Evolutionary conservation across 345 rosid species (phyloP), one percentile per base, ranked within the genome.

Genomic region (Dipteronia sinensis): DNA sequence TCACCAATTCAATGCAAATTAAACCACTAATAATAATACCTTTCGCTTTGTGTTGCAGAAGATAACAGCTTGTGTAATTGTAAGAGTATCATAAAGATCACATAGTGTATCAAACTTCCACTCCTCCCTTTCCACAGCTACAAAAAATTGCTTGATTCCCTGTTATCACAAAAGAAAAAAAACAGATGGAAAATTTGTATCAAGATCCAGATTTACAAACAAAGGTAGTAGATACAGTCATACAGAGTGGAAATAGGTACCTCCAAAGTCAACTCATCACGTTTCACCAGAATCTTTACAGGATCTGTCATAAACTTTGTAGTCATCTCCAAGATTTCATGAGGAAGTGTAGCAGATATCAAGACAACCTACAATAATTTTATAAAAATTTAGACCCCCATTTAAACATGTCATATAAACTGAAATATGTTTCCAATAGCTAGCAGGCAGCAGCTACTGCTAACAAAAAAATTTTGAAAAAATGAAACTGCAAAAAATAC

Each of bases 31-130:
- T n/a, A 64, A 49, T 6, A 58, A 56, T 85, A 96, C 98, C 98
- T 96, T 96, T 78, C 95, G 81, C 85, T 94, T 96, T 8, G 97
- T 96, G 85, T 94, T 96, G 93, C 98, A 96, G 87, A 96, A 96
- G 69, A 96, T 94, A 86, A 96, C 97, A 78, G 99, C 97, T 83
- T 91, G 98, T 16, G 97, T 94, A 72, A 96, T 92, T 25, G 95
- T 94, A 31, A 96, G 93, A 59, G 99, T 96, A 76, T 96, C 98
- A 85, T 96, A 94, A 73, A 92, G 98, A 84, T 96, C 99, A 76
- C 95, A 90, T 17, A 96, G 85, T 3, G 99, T 96, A 83, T 96
- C 99, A 84, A 96, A 96, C 81, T 96, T 96, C 99, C 99, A 96
- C 53, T 96, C 98, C 82, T 96, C 99, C 67, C 87, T 88, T 89